These are phyloP conservation scores for Tetrapisispora fleetii DNA, from an alignment of 805 yeast species.

Conservation along the genomic window DNA sequence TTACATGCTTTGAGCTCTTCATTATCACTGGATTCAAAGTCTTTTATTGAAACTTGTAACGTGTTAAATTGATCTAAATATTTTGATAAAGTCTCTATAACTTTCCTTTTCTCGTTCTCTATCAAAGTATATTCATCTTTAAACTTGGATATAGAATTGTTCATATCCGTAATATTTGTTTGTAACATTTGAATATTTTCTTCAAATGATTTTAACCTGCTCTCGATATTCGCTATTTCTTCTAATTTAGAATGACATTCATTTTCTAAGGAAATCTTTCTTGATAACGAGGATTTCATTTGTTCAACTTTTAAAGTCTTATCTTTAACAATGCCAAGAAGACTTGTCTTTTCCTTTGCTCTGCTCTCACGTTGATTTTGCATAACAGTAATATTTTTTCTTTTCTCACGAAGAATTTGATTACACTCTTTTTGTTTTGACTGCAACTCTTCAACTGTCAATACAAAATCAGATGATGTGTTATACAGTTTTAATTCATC, in stretches of 20 bases:
- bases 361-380: conserved; percentile 21
- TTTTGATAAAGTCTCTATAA: background rate
- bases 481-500: conserved; percentile 20
- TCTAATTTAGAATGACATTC: conserved; percentile 8
- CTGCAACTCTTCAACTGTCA: conserved; percentile 23
- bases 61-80: background rate
- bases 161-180: conserved; percentile 3
- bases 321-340: conserved; percentile 17
- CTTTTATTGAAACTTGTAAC: conserved; percentile 4
- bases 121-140: conserved; percentile 2
- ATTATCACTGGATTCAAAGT: conserved; percentile 8
- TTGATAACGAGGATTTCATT: conserved; percentile 15
- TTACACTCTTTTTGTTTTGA: conserved; percentile 14
- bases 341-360: conserved; percentile 13
- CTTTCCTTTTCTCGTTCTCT: background rate
- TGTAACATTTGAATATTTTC: conserved; percentile 5
- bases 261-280: conserved; percentile 8
- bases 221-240: conserved; percentile 8
- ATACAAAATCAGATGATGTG: conserved; percentile 12
- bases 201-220: conserved; percentile 5
- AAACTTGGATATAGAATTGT: background rate
- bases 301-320: conserved; percentile 13
- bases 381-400: conserved; percentile 16
- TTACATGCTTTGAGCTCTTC: conserved; percentile 13
- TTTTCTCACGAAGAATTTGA: conserved; percentile 12